Evolutionary conservation across 805 yeast species (phyloP).

Genomic region (Candida gorgasii): DNA sequence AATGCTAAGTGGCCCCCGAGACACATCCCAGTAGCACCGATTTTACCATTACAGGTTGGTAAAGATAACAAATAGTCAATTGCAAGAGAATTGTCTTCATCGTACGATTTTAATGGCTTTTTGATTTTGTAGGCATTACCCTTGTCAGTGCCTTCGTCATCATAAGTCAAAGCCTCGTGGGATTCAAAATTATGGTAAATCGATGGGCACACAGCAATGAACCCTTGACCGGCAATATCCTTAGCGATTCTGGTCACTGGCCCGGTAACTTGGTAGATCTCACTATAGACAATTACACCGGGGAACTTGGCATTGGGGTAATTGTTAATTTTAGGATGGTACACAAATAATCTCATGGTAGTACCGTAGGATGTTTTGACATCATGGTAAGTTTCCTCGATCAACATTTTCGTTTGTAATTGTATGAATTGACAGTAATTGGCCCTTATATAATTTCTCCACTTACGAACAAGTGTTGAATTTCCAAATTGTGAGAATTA

Average conservation of each 20-base stretch:
- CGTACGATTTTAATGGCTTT: constrained; percentile 71
- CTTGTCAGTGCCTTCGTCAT: constrained; percentile 69
- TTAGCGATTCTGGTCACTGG: constrained; percentile 79
- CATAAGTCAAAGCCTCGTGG: constrained; percentile 67
- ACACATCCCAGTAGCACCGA: constrained; percentile 88
- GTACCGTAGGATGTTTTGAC: constrained; percentile 67
- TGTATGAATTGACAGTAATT: too few species aligned
- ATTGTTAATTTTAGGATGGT: constrained; percentile 66
- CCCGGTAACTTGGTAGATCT: constrained; percentile 80
- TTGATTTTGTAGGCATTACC: constrained; percentile 68
- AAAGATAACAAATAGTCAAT: constrained; percentile 61
- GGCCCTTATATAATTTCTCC: too few species aligned
- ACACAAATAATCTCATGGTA: constrained; percentile 63
- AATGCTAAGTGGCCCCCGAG: constrained; percentile 82
- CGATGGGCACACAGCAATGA: constrained; percentile 76
- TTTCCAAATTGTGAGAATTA: not conserved
- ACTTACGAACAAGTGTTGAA: not conserved
- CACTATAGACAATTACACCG: constrained; percentile 76
- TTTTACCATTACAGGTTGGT: constrained; percentile 65
- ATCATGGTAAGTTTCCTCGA: constrained; percentile 65
- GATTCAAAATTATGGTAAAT: constrained; percentile 73
- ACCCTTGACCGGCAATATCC: constrained; percentile 78
- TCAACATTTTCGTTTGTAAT: constrained; percentile 50
- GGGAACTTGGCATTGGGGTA: constrained; percentile 82
- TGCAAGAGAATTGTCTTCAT: constrained; percentile 67